Conservation (phyloP, 192 early-diverging fungal genomes). For the Entomortierella chlamydospora region DNA sequence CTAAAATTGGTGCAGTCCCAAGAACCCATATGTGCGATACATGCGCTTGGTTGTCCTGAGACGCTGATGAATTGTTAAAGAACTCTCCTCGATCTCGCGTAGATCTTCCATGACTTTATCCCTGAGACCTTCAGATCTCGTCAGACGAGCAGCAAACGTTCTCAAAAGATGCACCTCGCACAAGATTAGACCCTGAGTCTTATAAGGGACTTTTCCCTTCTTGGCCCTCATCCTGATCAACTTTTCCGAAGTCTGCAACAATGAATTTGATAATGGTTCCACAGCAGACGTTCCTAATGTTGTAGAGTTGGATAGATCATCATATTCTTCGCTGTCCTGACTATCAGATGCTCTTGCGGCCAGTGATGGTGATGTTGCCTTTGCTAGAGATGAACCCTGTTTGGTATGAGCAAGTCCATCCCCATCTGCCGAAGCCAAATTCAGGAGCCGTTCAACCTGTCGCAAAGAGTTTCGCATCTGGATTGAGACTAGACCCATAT, state of each 20-base stretch:
- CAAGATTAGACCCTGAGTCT: conserved; percentile 73
- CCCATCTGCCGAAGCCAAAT: conserved; percentile 32
- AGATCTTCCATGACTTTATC: conserved; percentile 82
- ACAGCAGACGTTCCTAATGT: not conserved
- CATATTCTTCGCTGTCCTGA: conserved; percentile 13
- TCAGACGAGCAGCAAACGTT: conserved; percentile 57
- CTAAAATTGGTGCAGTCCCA: conserved; percentile 47
- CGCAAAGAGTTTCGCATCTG: conserved; percentile 65
- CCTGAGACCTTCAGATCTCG: conserved; percentile 61
- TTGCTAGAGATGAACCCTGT: not conserved
- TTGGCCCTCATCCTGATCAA: conserved; percentile 37
- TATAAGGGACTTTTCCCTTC: conserved; percentile 60
- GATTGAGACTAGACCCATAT: conserved; percentile 51
- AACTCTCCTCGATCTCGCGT: conserved; percentile 76
- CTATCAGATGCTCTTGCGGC: not conserved
- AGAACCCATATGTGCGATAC: conserved; percentile 74
- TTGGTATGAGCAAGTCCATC: conserved; percentile 15
- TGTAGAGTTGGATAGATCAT: conserved; percentile 5
- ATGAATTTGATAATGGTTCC: conserved; percentile 18
- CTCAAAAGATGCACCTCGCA: conserved; percentile 73
- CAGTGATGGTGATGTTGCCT: not conserved
- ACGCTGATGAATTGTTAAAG: conserved; percentile 61
- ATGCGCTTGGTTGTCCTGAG: conserved; percentile 69
- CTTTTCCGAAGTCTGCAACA: conserved; percentile 16
- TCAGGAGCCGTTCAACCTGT: conserved; percentile 69